phyloP scores from a whole-genome alignment of 1,284 basidiomycete species.

The Albatrellus sp. region DNA sequence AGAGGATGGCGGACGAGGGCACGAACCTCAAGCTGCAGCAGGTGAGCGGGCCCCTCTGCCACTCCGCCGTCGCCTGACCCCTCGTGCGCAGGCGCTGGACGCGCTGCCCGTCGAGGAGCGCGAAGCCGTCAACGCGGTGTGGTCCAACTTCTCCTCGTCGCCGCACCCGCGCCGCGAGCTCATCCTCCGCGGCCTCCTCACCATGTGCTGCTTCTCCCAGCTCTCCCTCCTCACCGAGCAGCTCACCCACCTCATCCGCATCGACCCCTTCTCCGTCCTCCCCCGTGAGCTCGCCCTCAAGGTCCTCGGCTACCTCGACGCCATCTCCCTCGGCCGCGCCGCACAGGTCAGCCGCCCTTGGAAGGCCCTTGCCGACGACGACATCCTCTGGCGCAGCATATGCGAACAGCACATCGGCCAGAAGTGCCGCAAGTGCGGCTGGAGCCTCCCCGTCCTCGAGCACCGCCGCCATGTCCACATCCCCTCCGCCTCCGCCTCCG shows the following conservation, averaged over 20 bases:
- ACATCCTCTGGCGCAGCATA: constrained; percentile 91
- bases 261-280: constrained; percentile 89
- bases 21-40: constrained; percentile 88
- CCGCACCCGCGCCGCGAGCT: constrained; percentile 83
- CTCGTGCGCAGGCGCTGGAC: constrained; percentile 97
- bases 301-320: constrained; percentile 88
- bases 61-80: no score
- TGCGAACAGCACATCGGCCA: constrained; percentile 99
- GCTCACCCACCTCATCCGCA: constrained; percentile 82
- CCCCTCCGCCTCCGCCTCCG: no score
- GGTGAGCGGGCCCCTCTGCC: constrained; percentile 33
- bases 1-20: constrained; percentile 96
- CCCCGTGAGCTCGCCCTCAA: constrained; percentile 88
- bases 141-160: constrained; percentile 95
- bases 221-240: constrained; percentile 95
- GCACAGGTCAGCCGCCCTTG: constrained; percentile 87
- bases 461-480: constrained; percentile 40
- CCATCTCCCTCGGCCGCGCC: constrained; percentile 89
- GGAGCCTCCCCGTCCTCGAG: constrained; percentile 91
- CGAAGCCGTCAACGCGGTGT: constrained; percentile 83
- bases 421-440: constrained; percentile 95
- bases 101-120: constrained; percentile 83
- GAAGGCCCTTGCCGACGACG: constrained; percentile 89
- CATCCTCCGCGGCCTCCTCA: constrained; percentile 93
- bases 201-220: constrained; percentile 99